These are phyloP conservation scores for Lentinula aciculospora DNA, from an alignment of 768 basidiomycete genomes.

Conservation along the genomic window DNA sequence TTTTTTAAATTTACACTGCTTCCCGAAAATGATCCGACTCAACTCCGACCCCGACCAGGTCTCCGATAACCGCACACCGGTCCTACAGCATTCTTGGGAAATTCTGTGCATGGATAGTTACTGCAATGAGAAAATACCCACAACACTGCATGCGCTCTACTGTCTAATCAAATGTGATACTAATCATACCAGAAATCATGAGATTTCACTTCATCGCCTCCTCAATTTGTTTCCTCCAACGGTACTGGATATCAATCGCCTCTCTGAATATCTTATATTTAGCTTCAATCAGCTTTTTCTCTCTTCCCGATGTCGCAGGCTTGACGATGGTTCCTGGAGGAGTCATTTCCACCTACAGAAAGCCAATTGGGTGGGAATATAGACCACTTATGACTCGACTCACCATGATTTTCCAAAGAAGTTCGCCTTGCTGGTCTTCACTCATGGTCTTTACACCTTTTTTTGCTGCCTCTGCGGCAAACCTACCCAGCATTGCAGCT, in stretches of 20 bases:
- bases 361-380: not conserved
- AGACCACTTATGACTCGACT: constrained; percentile 2
- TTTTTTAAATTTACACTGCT: not conserved
- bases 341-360: constrained; percentile 82
- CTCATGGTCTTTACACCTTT: constrained; percentile 25
- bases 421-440: constrained; percentile 47
- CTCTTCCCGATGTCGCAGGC: constrained; percentile 56
- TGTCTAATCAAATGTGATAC: not conserved
- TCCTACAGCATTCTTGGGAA: too few relatives aligned
- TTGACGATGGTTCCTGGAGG: constrained; percentile 67
- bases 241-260: constrained; percentile 79
- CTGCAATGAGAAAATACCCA: not conserved
- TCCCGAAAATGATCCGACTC: not conserved
- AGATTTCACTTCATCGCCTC: constrained; percentile 29
- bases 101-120: too few relatives aligned
- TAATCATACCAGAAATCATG: not conserved
- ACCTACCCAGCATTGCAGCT: constrained; percentile 88
- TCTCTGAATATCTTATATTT: constrained; percentile 95
- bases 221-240: constrained; percentile 80
- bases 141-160: not conserved
- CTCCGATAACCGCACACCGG: not conserved
- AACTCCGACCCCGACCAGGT: not conserved
- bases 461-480: constrained; percentile 58
- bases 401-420: constrained; percentile 92
- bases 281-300: constrained; percentile 74